Conservation (phyloP, 1,139 yeast species). For the Geotrichum fermentans region DNA sequence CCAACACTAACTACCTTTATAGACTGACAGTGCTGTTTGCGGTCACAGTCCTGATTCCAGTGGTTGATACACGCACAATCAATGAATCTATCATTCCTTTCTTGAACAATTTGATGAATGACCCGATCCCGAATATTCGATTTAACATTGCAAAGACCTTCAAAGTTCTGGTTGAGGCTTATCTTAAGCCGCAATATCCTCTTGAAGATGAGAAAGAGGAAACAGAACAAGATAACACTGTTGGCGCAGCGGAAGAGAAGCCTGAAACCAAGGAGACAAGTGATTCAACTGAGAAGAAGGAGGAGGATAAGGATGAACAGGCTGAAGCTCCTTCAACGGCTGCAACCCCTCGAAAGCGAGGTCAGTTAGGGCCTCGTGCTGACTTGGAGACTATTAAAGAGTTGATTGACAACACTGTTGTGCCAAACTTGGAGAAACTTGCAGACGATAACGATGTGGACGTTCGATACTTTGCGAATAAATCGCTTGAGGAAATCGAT, state of each 20-base stretch:
- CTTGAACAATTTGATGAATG: constrained; percentile 62
- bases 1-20: constrained; percentile 69
- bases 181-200: constrained; percentile 33
- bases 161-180: constrained; percentile 53
- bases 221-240: constrained; percentile 16
- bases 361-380: constrained; percentile 21
- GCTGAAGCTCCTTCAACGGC: constrained; percentile 21
- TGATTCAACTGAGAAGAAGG: background rate
- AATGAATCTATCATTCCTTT: constrained; percentile 72
- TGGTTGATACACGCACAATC: constrained; percentile 50
- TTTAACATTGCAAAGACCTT: constrained; percentile 91
- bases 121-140: constrained; percentile 88
- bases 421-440: constrained; percentile 62
- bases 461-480: constrained; percentile 78
- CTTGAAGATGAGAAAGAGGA: constrained; percentile 27
- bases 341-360: constrained; percentile 14
- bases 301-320: background rate
- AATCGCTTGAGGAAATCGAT: constrained; percentile 41
- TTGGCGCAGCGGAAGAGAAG: background rate
- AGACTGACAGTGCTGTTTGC: constrained; percentile 90
- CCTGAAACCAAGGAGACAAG: constrained; percentile 2
- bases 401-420: constrained; percentile 51
- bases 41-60: constrained; percentile 65
- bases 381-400: constrained; percentile 29
- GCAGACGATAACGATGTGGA: constrained; percentile 76